A percentile compares a stretch with the other conserved stretches of the same genome.
Conservation (phyloP, 1,284 basidiomycete genomes). For the Marasmius tenuissimus region DNA sequence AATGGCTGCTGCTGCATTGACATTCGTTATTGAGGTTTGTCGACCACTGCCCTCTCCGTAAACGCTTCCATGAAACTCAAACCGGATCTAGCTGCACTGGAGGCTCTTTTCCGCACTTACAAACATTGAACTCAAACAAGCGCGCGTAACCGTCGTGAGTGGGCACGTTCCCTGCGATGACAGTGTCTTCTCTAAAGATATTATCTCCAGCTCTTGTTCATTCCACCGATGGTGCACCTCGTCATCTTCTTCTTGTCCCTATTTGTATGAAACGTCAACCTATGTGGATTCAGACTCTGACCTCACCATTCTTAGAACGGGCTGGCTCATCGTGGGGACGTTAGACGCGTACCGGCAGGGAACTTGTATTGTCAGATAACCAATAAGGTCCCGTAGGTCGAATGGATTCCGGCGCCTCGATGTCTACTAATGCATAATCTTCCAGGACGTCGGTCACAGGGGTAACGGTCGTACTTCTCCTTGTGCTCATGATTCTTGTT, state of each 20-base stretch:
- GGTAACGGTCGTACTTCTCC: not conserved
- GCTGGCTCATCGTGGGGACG: not conserved
- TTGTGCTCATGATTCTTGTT: not conserved
- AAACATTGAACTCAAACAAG: not conserved
- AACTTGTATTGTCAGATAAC: constrained; percentile 8
- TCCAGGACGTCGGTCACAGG: constrained; percentile 4
- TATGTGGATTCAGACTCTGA: not conserved
- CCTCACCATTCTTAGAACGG: constrained; percentile 1
- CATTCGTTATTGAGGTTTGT: constrained; percentile 5
- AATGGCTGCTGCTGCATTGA: not conserved
- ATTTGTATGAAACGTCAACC: not conserved
- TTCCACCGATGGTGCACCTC: not conserved
- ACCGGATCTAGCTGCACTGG: not conserved
- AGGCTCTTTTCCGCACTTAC: not conserved
- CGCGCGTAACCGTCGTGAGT: not conserved
- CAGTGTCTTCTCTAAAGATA: not conserved
- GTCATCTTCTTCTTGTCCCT: constrained; percentile 2
- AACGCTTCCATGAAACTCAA: not conserved
- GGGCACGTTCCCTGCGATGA: not conserved
- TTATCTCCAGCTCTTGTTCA: not conserved
- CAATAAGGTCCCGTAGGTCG: not conserved
- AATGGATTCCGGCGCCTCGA: not conserved
- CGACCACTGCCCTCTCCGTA: not conserved
- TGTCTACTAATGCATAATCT: not conserved
- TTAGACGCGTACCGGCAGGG: constrained; percentile 3